Base-by-base conservation (phyloP, 2,329 filamentous ascomycete species). In the Madurella mycetomatis region DNA sequence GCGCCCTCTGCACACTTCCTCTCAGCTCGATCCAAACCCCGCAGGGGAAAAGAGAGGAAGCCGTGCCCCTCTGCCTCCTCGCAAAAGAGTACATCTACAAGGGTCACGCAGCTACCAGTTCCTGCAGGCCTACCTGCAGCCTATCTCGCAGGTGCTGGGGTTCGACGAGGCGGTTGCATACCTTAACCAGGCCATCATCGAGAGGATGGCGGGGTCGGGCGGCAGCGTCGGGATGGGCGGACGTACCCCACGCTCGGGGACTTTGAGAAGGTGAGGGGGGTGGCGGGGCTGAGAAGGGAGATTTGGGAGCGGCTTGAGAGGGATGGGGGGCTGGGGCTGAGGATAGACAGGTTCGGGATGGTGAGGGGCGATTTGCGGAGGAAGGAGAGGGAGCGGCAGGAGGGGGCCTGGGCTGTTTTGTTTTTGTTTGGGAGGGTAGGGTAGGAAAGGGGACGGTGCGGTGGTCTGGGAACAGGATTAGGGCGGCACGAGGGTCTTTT, bases 141-240 rank as follows among this genome's bases (percentile, higher is more conserved):
- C 49, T 31, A 52, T 55, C 30, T 52, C 49, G 9, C 30, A 49
- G 15, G 49, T 34, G 3, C 16, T 52, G 11, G 40, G 40, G 19
- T 56, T 52, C 30, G 49, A 51, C 45, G 54, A 52, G 54, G 37
- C 43, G 32, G 46, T 52, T 2, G 49, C 54, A 1, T 47, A 49
- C 11, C 37, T 56, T 16, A 56, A 56, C 37, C 19, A 45, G 40
- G 49, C 34, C 2, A 48, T 56, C 11, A 17, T 43, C 2, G 16
- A 37, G 18, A 13, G 39, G 34, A 37, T 31, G 15, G 4, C 47
- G 17, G 41, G 15, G 34, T 9, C 30, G 32, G 13, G 43, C 3
- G 42, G 41, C 5, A n/a, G 17, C 37, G 41, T 31, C 19, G 30
- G 39, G 44, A 43, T 42, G 17, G 30, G 1, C 1, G 37, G 30